Evolutionary conservation across 106 monocot species (phyloP), one percentile per base, ranked within the genome.

Genomic region (Phalaenopsis aphrodite): DNA sequence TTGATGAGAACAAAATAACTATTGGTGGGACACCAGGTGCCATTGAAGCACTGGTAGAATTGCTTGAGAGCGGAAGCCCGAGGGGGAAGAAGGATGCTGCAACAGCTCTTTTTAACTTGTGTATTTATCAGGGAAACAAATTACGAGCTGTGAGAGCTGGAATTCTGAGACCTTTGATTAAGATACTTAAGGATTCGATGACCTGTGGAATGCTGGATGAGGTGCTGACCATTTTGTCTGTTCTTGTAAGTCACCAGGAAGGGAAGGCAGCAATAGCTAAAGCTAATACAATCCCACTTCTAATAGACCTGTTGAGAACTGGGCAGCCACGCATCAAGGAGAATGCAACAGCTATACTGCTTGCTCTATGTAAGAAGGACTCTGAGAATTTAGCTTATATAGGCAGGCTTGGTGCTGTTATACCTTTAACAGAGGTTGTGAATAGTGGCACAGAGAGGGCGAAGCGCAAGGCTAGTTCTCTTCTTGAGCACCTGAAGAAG

Each of bases 71-170:
- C 65, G 98, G 98, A 14, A 94, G 90, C 38, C 7, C 81, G 11
- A 91, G 92, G 78, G 98, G 98, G 8, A 90, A 82, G 74, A 92
- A 93, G 45, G 98, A 94, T 86, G 98, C 98, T 30, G 92, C 98
- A 17, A 98, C 98, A 14, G 98, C 98, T 46, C 79, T 98, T 46
- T 98, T 94, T 84, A 98, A 94, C 81, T 55, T 98, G 66, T 98
- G 94, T 83, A 89, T 94, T 42, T 94, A 98, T 79, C 90, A 86
- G 74, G 93, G 89, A 9, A 95, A 95, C 84, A 95, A 93, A 57
- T 72, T 79, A 5, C 86, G 91, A 30, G 95, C 95, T 39, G 78
- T 93, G 38, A 76, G 89, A 49, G 90, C 89, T 38, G 95, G 95
- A 3, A 91, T 93, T 49, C 65, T 95, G 36, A 72, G 55, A 16